Base-by-base conservation (phyloP, 2,329 filamentous ascomycete species). In the Colletotrichum musae region DNA sequence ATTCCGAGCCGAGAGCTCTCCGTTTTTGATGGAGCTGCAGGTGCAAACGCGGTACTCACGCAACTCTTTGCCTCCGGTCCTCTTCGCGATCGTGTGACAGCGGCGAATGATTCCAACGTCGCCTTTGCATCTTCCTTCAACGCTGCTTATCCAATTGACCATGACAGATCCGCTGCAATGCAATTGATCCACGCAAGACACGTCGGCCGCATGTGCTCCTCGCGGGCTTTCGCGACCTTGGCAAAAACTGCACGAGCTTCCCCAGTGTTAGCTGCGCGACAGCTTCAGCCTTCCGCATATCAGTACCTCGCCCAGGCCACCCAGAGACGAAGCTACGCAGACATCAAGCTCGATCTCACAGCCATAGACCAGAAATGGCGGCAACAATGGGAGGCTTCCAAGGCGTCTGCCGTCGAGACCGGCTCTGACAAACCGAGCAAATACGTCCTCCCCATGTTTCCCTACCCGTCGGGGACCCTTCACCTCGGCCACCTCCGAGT, bases 381-480 rank as follows among this genome's bases (percentile, higher is more conserved):
- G 3, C 76, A 80, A 50, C 78, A 74, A 71, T 88, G 87, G 86
- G 75, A 75, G 13, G 61, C 73, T 7, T 62, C 70, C 56, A 71
- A 73, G 51, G 56, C 65, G 61, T 52, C 65, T 51, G 16, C 51
- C 70, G n/a, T 71, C 26, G 51, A 70, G 28, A 13, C 72, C 41
- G 72, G 59, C 13, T 70, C 66, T 57, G 60, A 73, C 57, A 70
- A 74, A 72, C 60, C 39, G 54, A 69, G 63, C 71, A 79, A 85
- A 79, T 97, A 95, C 78, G 89, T 97, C 71, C 85, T 97, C 62
- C 92, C 94, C 72, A 97, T 97, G 94, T 97, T 97, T 77, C 94
- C 94, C 0, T 97, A 97, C 78, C 94, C 94, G 1, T 97, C 94
- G 0, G 94, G 94, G 36, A 91, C 90, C 36, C 86, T 97, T 32